A percentile compares a stretch with the other conserved stretches of the same genome.
Evolutionary conservation across 768 basidiomycete species (phyloP).

Genomic region (Mycena epipterygia): DNA sequence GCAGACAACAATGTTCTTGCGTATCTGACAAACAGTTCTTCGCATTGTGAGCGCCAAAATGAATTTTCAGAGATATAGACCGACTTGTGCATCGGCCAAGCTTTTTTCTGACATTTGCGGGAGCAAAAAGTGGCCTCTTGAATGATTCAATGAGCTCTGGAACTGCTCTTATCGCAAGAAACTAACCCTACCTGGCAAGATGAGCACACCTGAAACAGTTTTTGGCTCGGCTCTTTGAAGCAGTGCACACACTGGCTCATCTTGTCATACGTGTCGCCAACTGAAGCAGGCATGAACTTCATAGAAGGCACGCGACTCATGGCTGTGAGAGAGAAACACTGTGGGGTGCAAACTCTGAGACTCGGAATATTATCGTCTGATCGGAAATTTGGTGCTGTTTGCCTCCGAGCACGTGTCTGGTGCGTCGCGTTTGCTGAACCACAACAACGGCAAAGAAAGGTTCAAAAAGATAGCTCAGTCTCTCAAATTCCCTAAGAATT

Average conservation of each 20-base stretch:
- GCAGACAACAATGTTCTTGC: background rate
- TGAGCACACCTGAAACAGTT: slow-evolving; percentile 18
- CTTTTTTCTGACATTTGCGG: slow-evolving; percentile 21
- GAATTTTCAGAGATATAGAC: too few species aligned
- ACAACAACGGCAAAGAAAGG: too few species aligned
- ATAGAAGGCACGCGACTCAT: slow-evolving; percentile 16
- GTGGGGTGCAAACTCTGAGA: too few species aligned
- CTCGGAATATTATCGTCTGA: too few species aligned
- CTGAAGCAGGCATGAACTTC: slow-evolving; percentile 25
- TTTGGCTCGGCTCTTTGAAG: slow-evolving; percentile 2
- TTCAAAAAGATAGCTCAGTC: too few species aligned
- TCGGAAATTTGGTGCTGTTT: too few species aligned
- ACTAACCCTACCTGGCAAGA: slow-evolving; percentile 14
- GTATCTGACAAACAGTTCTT: slow-evolving; percentile 18
- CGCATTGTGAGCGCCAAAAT: background rate
- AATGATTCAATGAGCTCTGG: background rate
- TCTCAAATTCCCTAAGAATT: too few species aligned
- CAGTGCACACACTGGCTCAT: slow-evolving; percentile 20
- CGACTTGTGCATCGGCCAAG: slow-evolving; percentile 10
- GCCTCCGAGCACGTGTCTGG: too few species aligned
- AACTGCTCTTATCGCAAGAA: background rate
- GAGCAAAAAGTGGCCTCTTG: slow-evolving; percentile 24
- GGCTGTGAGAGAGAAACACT: too few species aligned
- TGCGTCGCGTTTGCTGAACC: too few species aligned
- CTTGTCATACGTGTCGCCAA: slow-evolving; percentile 26